Evolutionary conservation across 2,329 filamentous ascomycete genomes (phyloP), one percentile per base, ranked within the genome.

Genomic region (Alternaria arbusti): DNA sequence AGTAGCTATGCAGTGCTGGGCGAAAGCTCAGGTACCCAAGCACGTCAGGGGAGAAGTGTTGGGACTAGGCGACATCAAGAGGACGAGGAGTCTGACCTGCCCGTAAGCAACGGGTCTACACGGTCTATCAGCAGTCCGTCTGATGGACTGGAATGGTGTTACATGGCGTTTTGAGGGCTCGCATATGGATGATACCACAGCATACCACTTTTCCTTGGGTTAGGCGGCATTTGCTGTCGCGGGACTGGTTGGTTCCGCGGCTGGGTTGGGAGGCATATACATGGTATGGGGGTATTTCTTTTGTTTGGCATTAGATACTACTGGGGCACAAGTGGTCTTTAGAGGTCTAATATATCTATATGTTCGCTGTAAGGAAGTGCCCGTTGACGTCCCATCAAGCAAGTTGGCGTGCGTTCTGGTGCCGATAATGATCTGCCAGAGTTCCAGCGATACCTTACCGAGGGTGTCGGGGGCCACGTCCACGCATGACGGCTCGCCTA

Each of bases 1-100:
- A 22, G 76, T 82, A 54, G 80, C 82, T 23, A 68, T 79, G 72
- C 81, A 82, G 63, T 82, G 80, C 64, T 83, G 81, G 80, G 80
- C 79, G 13, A 74, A 73, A 49, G 77, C 74, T 0, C 67, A 64
- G 7, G 62, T 78, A 43, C 74, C 76, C 7, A 70, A 69, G 45
- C 63, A 67, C 20, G 44, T 82, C 17, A 20, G 75, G 13, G 74
- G 63, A 2, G 66, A 74, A 59, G 52, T 75, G 0, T 17, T 76
- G 28, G 70, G 71, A 0, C 6, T 65, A 22, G 65, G 61, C 2
- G 63, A 57, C 40, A 69, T 57, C 43, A 68, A 54, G 64, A 74
- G 75, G 56, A 52, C n/a, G 2, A 70, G 76, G 67, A 75, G 72
- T 40, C 64, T 76, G 70, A 78, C 75, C 8, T 77, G 74, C 65